Base-by-base conservation (phyloP, 163 green algal genomes). In the Scenedesmus sp. region DNA sequence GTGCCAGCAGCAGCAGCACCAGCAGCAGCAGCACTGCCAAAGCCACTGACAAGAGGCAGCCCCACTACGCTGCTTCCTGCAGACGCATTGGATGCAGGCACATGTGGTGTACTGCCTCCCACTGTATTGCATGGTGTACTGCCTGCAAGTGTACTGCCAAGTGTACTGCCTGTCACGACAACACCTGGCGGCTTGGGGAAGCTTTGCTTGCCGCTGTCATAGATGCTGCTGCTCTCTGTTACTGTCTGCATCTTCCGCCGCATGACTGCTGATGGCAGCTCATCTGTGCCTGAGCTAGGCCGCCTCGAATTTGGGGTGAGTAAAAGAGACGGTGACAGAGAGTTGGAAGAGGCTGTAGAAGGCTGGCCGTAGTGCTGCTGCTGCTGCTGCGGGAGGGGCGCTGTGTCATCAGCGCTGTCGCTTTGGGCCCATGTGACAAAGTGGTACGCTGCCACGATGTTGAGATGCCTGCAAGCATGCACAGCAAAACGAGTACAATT, bases 391-490 rank as follows among this genome's bases (percentile, higher is more conserved):
- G 5, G 18, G 26, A 2, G 20, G 7, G 0, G 6, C n/a, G 54
- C 2, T 57, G 82, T 8, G 20, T 57, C 55, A 3, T 79, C 84
- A 15, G 52, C 52, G n/a, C 4, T 55, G 10, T 26, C 46, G 55
- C 9, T 10, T 9, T 66, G 46, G 3, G 64, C 55, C 87, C 87
- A 91, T 2, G 87, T 91, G 4, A 91, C 76, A 64, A 91, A 91
- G 10, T 91, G 76, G 12, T 79, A 86, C 0, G 87, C 87, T n/a
- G 74, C 73, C 8, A 91, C 57, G 18, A 91, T 91, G 87, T 91
- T 91, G 3, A 12, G 26, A 59, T 91, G 87, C 54, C 87, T 91
- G 54, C 3, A 34, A 88, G 83, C 16, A 88, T 56, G 2, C 13
- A 18, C 20, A 82, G 20, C 73, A 55, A 20, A 82, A 20, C 7